These are phyloP conservation scores for Clarireedia sp. DNA, from an alignment of 2,329 filamentous ascomycete species.

Conservation along the genomic window DNA sequence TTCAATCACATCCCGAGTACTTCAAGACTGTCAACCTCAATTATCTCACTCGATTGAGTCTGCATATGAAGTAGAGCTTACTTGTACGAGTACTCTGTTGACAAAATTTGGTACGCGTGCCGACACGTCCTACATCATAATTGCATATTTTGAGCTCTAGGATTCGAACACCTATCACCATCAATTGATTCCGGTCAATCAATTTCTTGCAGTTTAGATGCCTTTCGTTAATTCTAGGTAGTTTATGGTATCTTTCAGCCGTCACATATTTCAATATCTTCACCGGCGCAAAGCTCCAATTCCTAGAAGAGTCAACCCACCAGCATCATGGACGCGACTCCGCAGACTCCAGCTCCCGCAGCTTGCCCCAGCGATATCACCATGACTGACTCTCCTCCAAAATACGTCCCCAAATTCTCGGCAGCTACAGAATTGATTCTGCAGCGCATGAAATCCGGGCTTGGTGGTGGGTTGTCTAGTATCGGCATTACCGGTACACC, in stretches of 20 bases:
- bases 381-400: constrained; percentile 21
- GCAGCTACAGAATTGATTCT: constrained; percentile 32
- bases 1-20: neutral
- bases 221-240: constrained; percentile 4
- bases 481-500: constrained; percentile 25
- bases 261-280: neutral
- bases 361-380: constrained; percentile 3
- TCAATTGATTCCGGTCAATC: constrained; percentile 18
- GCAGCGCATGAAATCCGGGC: constrained; percentile 29
- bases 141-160: neutral
- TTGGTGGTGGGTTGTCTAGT: constrained; percentile 17
- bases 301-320: constrained; percentile 2
- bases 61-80: neutral
- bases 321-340: constrained; percentile 22
- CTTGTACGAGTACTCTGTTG: neutral
- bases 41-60: neutral
- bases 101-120: constrained; percentile 6
- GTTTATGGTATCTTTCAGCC: neutral
- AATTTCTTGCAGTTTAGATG: constrained; percentile 1
- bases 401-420: constrained; percentile 31
- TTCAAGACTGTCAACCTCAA: constrained; percentile 1
- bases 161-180: neutral
- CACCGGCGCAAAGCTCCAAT: constrained; percentile 19
- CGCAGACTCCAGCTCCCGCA: constrained; percentile 16
- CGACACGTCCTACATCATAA: neutral